Evolutionary conservation across 2,329 filamentous ascomycete genomes (phyloP), one percentile per base, ranked within the genome.

Genomic region (Pseudogymnoascus sp.): DNA sequence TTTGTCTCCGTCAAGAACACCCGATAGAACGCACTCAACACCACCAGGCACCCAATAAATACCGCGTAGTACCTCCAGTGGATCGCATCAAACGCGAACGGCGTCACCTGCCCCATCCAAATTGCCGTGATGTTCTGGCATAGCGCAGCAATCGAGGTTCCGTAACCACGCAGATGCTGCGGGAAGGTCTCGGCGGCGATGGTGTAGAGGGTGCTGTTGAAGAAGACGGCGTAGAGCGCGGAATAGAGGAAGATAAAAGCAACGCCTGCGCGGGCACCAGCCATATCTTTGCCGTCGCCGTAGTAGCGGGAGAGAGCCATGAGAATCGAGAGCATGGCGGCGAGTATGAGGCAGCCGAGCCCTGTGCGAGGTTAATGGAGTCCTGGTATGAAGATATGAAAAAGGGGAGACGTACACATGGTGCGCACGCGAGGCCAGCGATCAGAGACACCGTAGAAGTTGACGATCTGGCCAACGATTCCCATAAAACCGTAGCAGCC

Each of bases 401-500:
- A 60, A 31, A 64, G 37, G 66, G 64, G 29, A 67, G 62, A 42
- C 29, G 3, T 57, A 57, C 51, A 57, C 51, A 57, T 57, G 12
- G 64, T 67, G 18, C 63, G 47, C 23, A 66, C 42, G 34, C 73
- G 72, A 3, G 72, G 68, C 72, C 72, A 74, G 34, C 68, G 66
- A 34, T 75, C 73, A 0, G 71, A 67, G 0, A 74, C 69, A 21
- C 68, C 65, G 39, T 71, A 62, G 7, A 74, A 61, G 59, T 72
- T 72, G 37, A 74, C 69, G 8, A 71, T 64, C 40, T 73, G 71
- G 1, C 72, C 72, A 2, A 72, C 64, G 10, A 74, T 61, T 0
- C 69, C 72, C 72, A 74, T 75, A 21, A 74, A 68, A 7, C 73
- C 73, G n/a, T 75, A 75, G 16, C 77, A 77, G 10, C 78, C 80